Conservation (phyloP, 495 filamentous ascomycete genomes). For the Tirmania nivea region DNA sequence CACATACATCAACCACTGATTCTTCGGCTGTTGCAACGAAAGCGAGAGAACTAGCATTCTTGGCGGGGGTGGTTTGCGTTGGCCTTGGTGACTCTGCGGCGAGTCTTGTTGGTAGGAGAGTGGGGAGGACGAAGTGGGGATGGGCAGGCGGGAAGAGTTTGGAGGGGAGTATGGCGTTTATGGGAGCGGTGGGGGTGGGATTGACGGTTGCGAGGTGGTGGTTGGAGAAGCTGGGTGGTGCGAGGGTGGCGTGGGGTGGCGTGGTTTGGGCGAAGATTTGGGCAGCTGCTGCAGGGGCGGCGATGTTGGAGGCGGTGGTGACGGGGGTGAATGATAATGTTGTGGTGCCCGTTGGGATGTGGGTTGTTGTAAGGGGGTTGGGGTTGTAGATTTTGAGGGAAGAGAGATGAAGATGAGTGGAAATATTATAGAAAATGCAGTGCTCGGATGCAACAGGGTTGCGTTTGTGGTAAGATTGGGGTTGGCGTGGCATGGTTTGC, state of each 20-base stretch:
- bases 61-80: constrained; percentile 78
- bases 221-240: constrained; percentile 55
- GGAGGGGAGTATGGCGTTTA: constrained; percentile 77
- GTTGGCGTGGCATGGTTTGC: too few relatives aligned
- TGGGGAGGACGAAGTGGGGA: constrained; percentile 73
- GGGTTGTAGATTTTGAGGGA: constrained; percentile 32
- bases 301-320: constrained; percentile 80
- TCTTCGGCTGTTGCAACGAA: neutral
- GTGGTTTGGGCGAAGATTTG: constrained; percentile 33
- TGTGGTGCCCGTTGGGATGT: constrained; percentile 82
- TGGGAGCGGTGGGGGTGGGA: constrained; percentile 51
- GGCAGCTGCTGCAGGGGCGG: constrained; percentile 56
- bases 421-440: too few relatives aligned
- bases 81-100: constrained; percentile 90
- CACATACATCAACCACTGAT: constrained; percentile 16
- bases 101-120: constrained; percentile 74
- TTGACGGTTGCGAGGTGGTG: constrained; percentile 49
- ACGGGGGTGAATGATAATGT: constrained; percentile 99
- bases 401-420: too few relatives aligned
- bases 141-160: constrained; percentile 94
- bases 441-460: too few relatives aligned
- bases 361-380: constrained; percentile 66
- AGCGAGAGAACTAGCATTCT: constrained; percentile 30
- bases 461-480: too few relatives aligned
- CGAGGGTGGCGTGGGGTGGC: constrained; percentile 19